Evolutionary conservation across 2,329 filamentous ascomycete genomes (phyloP), one percentile per base, ranked within the genome.

Genomic region (Diaporthe vaccinii): DNA sequence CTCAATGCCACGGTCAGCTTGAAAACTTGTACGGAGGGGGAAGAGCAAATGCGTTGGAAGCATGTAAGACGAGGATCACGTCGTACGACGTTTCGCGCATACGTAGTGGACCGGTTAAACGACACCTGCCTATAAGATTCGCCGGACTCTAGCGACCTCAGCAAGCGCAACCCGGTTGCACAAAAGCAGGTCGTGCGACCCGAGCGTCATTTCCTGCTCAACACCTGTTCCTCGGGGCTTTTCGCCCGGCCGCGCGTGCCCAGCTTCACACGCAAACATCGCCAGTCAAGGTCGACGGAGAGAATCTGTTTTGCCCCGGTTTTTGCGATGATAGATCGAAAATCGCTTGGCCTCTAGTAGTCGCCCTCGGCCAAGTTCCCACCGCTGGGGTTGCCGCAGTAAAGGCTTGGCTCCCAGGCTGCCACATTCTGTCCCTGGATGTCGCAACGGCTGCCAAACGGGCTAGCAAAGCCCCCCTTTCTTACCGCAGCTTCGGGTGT

Each of bases 111-210:
- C 65, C 65, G 65, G 65, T 28, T 68, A 68, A 68, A 68, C 34
- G 46, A 68, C 20, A 49, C 44, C 72, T 46, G 39, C 61, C 72
- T 28, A 72, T 58, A 62, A 62, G 57, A 53, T 39, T 10, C 46
- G 46, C 65, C n/a, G 53, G 46, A 39, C 46, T 34, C 36, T 39
- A 39, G 46, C 65, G 65, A 68, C 65, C 46, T 68, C 10, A 67
- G 41, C 36, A 76, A 74, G 72, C 72, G 75, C 75, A 73, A 46
- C n/a, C 41, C 28, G 20, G 75, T 74, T 51, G 71, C 72, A 74
- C 72, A 65, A 28, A 31, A 28, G 41, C 28, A 44, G 28, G 59
- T 46, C 41, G 67, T 68, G 70, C 39, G 15, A 72, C 58, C 44
- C 44, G 53, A 74, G 49, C 61, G 44, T 61, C 67, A 74, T 69